These are phyloP conservation scores for Dactylellina cionopaga DNA, from an alignment of 2,329 filamentous ascomycete genomes.

Conservation along the genomic window DNA sequence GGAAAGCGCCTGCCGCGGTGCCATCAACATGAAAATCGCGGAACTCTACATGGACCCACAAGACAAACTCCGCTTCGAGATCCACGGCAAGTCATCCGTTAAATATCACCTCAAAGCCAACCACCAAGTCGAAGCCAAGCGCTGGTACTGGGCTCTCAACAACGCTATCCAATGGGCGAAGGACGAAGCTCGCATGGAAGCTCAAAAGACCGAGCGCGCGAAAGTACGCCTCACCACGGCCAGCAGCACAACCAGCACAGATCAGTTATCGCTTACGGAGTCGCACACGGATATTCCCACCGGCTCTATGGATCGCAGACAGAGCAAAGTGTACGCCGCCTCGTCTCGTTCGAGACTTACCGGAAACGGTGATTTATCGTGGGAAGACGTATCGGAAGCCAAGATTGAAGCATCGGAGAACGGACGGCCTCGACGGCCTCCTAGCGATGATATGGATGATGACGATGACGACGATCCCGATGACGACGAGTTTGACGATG, in stretches of 20 bases:
- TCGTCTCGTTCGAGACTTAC: conserved; percentile 37
- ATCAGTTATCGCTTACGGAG: conserved; percentile 54
- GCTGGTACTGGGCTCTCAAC: conserved; percentile 99
- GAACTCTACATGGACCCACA: conserved; percentile 94
- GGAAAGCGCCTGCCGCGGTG: conserved; percentile 92
- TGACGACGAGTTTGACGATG: conserved; percentile 72
- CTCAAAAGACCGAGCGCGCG: conserved; percentile 63
- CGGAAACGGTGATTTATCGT: conserved; percentile 47
- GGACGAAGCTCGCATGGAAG: conserved; percentile 92
- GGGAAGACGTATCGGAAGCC: conserved; percentile 48
- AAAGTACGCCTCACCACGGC: conserved; percentile 81
- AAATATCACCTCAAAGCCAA: conserved; percentile 98
- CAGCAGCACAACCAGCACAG: conserved; percentile 36
- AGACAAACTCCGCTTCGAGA: conserved; percentile 97
- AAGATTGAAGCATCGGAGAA: conserved; percentile 45
- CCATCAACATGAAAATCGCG: conserved; percentile 98
- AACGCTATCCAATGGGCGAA: conserved; percentile 99
- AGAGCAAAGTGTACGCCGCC: conserved; percentile 47
- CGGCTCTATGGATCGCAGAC: conserved; percentile 61
- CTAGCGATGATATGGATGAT: conserved; percentile 60
- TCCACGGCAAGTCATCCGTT: conserved; percentile 96
- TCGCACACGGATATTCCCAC: conserved; percentile 64
- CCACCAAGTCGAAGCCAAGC: conserved; percentile 95
- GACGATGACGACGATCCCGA: conserved; percentile 63
- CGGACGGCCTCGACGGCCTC: conserved; percentile 24